Percentiles rank a stretch among this genome's conserved stretches.
Evolutionary conservation across 345 rosid species (phyloP).

Genomic region (Eucalyptus fibrosa): DNA sequence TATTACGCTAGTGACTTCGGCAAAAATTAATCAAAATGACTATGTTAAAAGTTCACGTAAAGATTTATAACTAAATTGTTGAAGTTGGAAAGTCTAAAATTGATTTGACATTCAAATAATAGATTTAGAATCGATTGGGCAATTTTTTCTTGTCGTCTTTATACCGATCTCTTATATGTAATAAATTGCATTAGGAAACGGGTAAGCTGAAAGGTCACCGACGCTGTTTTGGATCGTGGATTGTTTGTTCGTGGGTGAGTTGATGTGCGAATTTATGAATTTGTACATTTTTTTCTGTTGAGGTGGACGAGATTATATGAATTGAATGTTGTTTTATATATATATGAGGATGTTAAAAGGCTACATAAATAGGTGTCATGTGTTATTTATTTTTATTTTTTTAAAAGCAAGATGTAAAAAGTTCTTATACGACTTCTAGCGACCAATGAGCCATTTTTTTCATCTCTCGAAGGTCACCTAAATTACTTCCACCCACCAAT

Average conservation of each 20-base stretch:
- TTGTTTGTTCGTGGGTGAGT: too few species aligned
- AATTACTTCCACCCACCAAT: not conserved
- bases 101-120: not conserved
- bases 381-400: too few species aligned
- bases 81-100: not conserved
- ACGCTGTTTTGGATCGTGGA: too few species aligned
- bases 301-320: too few species aligned
- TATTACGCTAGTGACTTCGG: fast-evolving
- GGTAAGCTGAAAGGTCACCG: not conserved
- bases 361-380: not conserved
- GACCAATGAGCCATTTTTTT: not conserved
- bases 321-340: too few species aligned
- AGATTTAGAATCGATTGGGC: not conserved
- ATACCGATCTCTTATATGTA: not conserved
- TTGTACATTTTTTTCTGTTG: too few species aligned
- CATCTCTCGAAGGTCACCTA: not conserved
- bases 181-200: not conserved
- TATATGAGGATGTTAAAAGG: too few species aligned
- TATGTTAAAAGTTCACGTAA: not conserved
- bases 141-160: not conserved
- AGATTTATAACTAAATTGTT: not conserved
- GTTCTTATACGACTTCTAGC: not conserved
- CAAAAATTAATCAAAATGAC: too few species aligned
- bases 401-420: not conserved
- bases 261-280: too few species aligned